Evolutionary conservation across 257 asterid species (phyloP), one percentile per base, ranked within the genome.

Genomic region (Scutellaria galericulata): DNA sequence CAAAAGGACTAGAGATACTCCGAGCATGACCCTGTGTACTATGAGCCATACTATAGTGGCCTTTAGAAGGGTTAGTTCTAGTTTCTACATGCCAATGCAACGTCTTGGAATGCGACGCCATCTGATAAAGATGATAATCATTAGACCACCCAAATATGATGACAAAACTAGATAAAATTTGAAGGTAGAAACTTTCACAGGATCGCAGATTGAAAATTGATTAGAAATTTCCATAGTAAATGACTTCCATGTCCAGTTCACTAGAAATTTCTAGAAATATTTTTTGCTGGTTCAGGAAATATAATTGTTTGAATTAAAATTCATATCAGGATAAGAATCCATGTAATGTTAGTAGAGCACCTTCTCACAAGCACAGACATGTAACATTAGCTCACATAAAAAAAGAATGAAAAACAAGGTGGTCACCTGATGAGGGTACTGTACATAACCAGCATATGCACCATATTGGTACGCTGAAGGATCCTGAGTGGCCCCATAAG

Each of bases 401-500:
- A 62, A 35, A 15, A 20, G 11, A 27, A 27, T 44, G 53, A 51
- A 20, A 48, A 24, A 48, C 44, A 7, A 68, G 66, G 24, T 7
- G 56, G 58, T 70, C 65, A 84, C 97, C 97, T 85, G 96, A 45
- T 84, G 97, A 55, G 97, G 92, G 77, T 91, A 94, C 72, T 86
- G 98, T 4, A 51, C 59, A 62, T 91, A 94, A 62, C 96, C 95
- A 74, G 95, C 87, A 80, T 94, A 94, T 74, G 96, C 92, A 72
- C 98, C 85, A 68, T 91, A 89, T 7, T 92, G 87, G 81, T 89
- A 91, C 5, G 86, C 82, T 45, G 96, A 84, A 42, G 98, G 96
- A 76, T 94, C 99, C 77, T 88, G 97, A 6, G 95, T 20, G 76
- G 86, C 89, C 71, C 89, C 97, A 83, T 91, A 87, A 42, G 90